phyloP scores from a whole-genome alignment of 352 stramenopile species.

The Thalassiosira delicatula region DNA sequence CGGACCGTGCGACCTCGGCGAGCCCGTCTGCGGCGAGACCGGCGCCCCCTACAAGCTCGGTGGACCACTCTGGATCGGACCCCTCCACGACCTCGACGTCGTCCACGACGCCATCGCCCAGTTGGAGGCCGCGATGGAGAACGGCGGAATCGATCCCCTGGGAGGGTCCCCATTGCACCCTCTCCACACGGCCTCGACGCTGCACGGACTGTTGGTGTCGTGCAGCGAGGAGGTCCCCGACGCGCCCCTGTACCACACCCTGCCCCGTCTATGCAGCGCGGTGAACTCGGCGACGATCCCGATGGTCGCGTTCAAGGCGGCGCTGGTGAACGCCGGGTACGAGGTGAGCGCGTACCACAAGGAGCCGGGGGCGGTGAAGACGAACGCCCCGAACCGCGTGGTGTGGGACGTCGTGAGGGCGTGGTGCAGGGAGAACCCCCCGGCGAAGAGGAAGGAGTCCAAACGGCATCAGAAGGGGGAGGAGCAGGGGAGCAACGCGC shows the following conservation, averaged over 20 bases:
- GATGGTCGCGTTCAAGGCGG: slow-evolving; percentile 91
- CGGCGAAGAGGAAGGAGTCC: slow-evolving; percentile 78
- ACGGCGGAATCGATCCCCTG: slow-evolving; percentile 37
- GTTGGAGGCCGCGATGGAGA: slow-evolving; percentile 69
- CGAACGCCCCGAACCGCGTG: slow-evolving; percentile 94
- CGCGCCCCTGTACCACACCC: slow-evolving; percentile 95
- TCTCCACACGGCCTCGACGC: slow-evolving; percentile 63
- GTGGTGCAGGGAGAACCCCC: slow-evolving; percentile 94
- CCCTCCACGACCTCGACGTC: slow-evolving; percentile 90
- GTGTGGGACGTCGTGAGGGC: slow-evolving; percentile 98
- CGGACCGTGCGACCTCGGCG: slow-evolving; percentile 49
- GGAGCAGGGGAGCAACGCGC: slow-evolving; percentile 24
- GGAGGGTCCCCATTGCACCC: slow-evolving; percentile 60
- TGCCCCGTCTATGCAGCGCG: slow-evolving; percentile 91
- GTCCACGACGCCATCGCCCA: slow-evolving; percentile 72
- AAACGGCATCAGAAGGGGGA: slow-evolving; percentile 45
- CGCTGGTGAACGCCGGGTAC: slow-evolving; percentile 96
- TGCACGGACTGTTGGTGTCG: slow-evolving; percentile 94
- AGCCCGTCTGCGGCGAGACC: slow-evolving; percentile 79
- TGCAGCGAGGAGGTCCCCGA: slow-evolving; percentile 95
- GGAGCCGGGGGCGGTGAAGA: slow-evolving; percentile 97
- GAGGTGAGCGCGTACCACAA: slow-evolving; percentile 97
- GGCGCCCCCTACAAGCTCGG: slow-evolving; percentile 87
- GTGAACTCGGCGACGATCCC: slow-evolving; percentile 92
- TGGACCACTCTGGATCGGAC: slow-evolving; percentile 96